A percentile compares a stretch with the other conserved stretches of the same genome.
Evolutionary conservation across 805 yeast species (phyloP).

Genomic region (Pichia phayaonensis): DNA sequence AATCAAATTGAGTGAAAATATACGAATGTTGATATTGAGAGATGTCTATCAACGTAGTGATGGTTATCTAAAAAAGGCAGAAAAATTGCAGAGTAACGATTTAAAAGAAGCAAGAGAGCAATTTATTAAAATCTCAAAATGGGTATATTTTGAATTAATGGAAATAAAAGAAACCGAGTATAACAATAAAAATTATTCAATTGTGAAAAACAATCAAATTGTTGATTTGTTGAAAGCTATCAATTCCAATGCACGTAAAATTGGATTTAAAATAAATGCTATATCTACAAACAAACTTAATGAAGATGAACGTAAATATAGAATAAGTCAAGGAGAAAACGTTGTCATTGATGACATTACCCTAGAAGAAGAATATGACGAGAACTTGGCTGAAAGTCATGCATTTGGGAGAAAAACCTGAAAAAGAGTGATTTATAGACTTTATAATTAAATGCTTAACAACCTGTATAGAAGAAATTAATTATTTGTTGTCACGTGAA

Average conservation of each 20-base stretch:
- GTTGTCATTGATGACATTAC: constrained; percentile 6
- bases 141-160: constrained; percentile 19
- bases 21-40: constrained; percentile 18
- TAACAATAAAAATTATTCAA: background rate
- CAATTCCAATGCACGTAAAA: constrained; percentile 10
- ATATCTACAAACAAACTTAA: background rate
- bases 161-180: constrained; percentile 10
- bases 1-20: constrained; percentile 11
- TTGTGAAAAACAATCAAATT: constrained; percentile 9
- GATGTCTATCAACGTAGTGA: constrained; percentile 23
- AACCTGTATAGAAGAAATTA: too few relatives aligned
- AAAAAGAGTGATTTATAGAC: background rate
- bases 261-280: constrained; percentile 7
- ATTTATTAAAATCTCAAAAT: constrained; percentile 13
- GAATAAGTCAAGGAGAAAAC: constrained; percentile 6
- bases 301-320: constrained; percentile 1
- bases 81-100: constrained; percentile 8
- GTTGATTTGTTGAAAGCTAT: constrained; percentile 18
- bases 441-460: too few relatives aligned
- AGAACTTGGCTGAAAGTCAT: background rate
- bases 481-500: background rate
- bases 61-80: constrained; percentile 13
- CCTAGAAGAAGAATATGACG: constrained; percentile 1
- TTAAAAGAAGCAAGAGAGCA: constrained; percentile 10
- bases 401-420: background rate